Conservation (phyloP, 441 rosid species). For the Dalechampia spathulata region DNA sequence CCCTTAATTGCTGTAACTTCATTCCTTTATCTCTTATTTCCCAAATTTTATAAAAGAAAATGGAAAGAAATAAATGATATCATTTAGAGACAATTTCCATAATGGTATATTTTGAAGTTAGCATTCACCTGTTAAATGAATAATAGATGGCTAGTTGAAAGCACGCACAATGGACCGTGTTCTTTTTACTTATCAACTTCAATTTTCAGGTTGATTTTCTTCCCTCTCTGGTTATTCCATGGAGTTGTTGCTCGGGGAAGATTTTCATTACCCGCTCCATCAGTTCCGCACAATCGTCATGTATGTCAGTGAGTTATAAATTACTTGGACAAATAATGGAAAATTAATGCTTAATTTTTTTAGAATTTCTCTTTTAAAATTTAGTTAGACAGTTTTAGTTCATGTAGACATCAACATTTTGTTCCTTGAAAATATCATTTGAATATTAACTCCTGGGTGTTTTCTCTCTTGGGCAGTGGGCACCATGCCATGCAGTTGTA, state of each 20-base stretch:
- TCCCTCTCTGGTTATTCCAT: slow-evolving; percentile 89
- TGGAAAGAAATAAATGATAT: too few species aligned
- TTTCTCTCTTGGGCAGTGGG: slow-evolving; percentile 70
- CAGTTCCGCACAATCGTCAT: slow-evolving; percentile 82
- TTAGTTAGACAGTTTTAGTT: neutral
- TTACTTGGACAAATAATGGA: neutral
- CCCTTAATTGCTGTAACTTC: neutral
- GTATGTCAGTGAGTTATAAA: slow-evolving; percentile 32
- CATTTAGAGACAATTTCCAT: too few species aligned
- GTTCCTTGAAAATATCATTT: neutral
- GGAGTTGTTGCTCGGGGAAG: slow-evolving; percentile 91
- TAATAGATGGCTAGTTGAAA: neutral
- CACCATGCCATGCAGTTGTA: slow-evolving; percentile 94
- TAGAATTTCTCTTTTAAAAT: neutral
- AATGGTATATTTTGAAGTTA: neutral
- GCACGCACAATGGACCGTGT: slow-evolving; percentile 3
- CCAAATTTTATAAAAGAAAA: too few species aligned
- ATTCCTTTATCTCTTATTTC: neutral
- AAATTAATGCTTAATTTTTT: too few species aligned
- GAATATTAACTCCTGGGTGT: slow-evolving; percentile 8
- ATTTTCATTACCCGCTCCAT: slow-evolving; percentile 95
- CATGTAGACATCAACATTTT: neutral
- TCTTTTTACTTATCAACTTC: slow-evolving; percentile 7
- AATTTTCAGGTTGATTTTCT: slow-evolving; percentile 63
- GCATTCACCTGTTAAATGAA: neutral